Percentiles rank a stretch among this genome's conserved stretches.
phyloP scores from a whole-genome alignment of 2,329 filamentous ascomycete genomes.

The Sphaerulina vaccinii region DNA sequence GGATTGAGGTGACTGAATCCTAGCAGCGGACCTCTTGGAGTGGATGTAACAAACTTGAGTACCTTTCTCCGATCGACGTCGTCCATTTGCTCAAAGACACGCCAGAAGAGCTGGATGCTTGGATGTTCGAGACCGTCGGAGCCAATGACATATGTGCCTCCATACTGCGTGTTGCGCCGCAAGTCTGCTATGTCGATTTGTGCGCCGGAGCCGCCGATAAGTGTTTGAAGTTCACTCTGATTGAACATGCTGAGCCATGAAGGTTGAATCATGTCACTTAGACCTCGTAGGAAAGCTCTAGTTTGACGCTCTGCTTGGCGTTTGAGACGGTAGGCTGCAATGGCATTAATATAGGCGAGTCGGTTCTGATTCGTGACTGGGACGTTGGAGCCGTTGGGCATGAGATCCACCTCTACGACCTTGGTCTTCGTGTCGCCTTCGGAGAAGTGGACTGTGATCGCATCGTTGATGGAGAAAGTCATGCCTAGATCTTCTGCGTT shows the following conservation, averaged over 20 bases:
- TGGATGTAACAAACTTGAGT: conserved; percentile 93
- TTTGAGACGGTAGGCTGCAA: conserved; percentile 82
- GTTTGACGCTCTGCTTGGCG: conserved; percentile 80
- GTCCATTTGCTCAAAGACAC: conserved; percentile 72
- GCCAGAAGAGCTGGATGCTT: conserved; percentile 85
- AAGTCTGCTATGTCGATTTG: conserved; percentile 87
- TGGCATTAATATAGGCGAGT: conserved; percentile 88
- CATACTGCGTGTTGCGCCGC: conserved; percentile 78
- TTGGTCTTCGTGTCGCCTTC: conserved; percentile 44
- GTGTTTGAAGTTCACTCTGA: conserved; percentile 86
- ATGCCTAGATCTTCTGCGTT: conserved; percentile 75
- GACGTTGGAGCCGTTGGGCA: conserved; percentile 71
- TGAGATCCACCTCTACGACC: conserved; percentile 71
- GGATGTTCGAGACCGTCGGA: conserved; percentile 84
- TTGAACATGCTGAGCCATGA: conserved; percentile 99
- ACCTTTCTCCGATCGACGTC: conserved; percentile 80
- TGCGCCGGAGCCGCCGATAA: conserved; percentile 78
- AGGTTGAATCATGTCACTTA: conserved; percentile 84
- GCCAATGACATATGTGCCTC: conserved; percentile 85
- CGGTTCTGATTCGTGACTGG: conserved; percentile 89
- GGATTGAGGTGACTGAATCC: conserved; percentile 86
- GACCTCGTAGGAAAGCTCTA: conserved; percentile 79
- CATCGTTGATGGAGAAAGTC: conserved; percentile 85
- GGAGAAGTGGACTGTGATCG: not conserved
- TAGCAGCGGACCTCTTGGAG: conserved; percentile 81